Conservation (phyloP, 2,329 filamentous ascomycete genomes). For the Claviceps arundinis region DNA sequence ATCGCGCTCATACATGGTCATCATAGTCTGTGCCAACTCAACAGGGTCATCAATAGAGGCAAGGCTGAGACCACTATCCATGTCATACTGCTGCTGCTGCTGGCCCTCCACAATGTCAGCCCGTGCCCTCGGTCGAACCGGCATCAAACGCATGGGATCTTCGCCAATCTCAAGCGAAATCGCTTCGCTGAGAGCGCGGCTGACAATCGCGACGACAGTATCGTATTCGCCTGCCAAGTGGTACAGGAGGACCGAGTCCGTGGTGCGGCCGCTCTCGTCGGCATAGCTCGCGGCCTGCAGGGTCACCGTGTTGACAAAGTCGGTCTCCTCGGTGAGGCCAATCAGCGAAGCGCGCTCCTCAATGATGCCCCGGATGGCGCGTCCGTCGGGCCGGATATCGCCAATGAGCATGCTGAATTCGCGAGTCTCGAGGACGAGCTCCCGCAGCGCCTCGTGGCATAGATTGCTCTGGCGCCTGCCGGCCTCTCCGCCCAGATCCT, state of each 20-base stretch:
- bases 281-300: constrained; percentile 83
- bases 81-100: constrained; percentile 18
- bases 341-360: constrained; percentile 76
- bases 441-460: constrained; percentile 84
- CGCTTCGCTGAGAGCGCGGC: constrained; percentile 78
- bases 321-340: constrained; percentile 61
- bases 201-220: constrained; percentile 81
- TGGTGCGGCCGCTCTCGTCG: constrained; percentile 85
- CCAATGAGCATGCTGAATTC: constrained; percentile 91
- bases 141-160: constrained; percentile 63
- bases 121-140: constrained; percentile 55
- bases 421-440: constrained; percentile 89
- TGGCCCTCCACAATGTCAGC: constrained; percentile 22
- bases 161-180: constrained; percentile 78
- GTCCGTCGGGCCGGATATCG: constrained; percentile 77
- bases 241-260: constrained; percentile 87
- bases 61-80: constrained; percentile 44
- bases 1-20: constrained; percentile 48
- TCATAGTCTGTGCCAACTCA: constrained; percentile 47
- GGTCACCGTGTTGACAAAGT: constrained; percentile 86
- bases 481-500: constrained; percentile 60
- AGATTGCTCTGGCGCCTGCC: constrained; percentile 67
- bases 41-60: constrained; percentile 48
- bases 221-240: constrained; percentile 94
- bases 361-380: constrained; percentile 73